Evolutionary conservation across 2,329 filamentous ascomycete genomes (phyloP).

Genomic region (Pestalotiopsis sp.): DNA sequence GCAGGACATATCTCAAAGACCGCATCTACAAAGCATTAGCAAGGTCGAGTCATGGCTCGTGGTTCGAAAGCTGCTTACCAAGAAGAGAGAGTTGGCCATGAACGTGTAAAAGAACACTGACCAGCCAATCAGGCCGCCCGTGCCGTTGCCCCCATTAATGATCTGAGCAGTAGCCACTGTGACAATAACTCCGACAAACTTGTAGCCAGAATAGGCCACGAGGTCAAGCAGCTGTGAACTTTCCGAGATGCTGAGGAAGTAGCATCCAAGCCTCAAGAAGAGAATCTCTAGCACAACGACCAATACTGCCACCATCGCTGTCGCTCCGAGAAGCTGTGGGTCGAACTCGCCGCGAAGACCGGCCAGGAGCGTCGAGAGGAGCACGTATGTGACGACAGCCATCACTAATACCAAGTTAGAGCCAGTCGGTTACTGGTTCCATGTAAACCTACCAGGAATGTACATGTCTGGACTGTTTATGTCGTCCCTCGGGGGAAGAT

Average conservation of each 20-base stretch:
- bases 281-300: conserved; percentile 87
- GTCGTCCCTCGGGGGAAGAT: conserved; percentile 90
- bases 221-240: conserved; percentile 92
- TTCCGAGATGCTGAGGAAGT: conserved; percentile 90
- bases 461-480: conserved; percentile 99
- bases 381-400: conserved; percentile 96
- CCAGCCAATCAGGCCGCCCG: conserved; percentile 89
- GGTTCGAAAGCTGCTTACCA: conserved; percentile 59
- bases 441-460: conserved; percentile 66
- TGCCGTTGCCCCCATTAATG: conserved; percentile 76
- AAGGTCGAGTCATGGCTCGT: background rate
- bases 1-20: conserved; percentile 91
- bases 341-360: conserved; percentile 90
- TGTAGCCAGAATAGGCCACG: conserved; percentile 96
- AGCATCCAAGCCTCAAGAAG: conserved; percentile 89
- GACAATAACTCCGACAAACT: conserved; percentile 95
- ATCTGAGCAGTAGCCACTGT: conserved; percentile 82
- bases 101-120: conserved; percentile 89
- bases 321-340: conserved; percentile 89
- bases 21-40: conserved; percentile 64
- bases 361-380: conserved; percentile 87
- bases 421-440: background rate
- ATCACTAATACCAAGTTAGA: conserved; percentile 60
- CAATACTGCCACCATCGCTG: conserved; percentile 79
- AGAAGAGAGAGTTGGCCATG: conserved; percentile 89